These are phyloP conservation scores for Dothideomycetes sp. DNA, from an alignment of 2,329 filamentous ascomycete genomes.

Conservation along the genomic window DNA sequence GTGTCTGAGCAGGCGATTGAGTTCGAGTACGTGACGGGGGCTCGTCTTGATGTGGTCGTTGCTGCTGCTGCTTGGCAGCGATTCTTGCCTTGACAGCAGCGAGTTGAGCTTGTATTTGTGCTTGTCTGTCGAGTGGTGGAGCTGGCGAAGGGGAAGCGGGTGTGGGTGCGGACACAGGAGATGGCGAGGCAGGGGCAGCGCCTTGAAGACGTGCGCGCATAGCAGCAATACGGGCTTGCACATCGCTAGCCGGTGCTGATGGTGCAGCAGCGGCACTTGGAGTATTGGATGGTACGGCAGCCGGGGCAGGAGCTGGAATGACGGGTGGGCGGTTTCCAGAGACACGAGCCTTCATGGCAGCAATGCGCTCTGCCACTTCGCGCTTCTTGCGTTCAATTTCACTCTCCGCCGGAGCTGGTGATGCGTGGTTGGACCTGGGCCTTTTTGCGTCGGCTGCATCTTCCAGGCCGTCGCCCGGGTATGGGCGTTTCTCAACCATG, in stretches of 20 bases:
- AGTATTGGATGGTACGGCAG: slow-evolving; percentile 8
- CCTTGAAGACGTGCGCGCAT: slow-evolving; percentile 15
- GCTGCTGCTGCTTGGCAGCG: slow-evolving; percentile 23
- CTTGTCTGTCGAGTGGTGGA: slow-evolving; percentile 12
- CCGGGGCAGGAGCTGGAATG: slow-evolving; percentile 12
- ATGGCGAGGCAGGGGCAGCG: slow-evolving; percentile 10
- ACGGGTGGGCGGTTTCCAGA: slow-evolving; percentile 19
- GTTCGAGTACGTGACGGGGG: slow-evolving; percentile 2
- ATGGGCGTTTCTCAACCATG: slow-evolving; percentile 37
- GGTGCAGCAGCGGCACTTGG: slow-evolving; percentile 7
- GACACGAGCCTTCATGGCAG: slow-evolving; percentile 28
- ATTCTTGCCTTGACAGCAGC: slow-evolving; percentile 25
- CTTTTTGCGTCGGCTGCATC: slow-evolving; percentile 32
- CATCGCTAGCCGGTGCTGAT: slow-evolving; percentile 3
- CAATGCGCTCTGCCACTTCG: slow-evolving; percentile 26
- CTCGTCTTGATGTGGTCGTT: not conserved
- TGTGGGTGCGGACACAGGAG: slow-evolving; percentile 12
- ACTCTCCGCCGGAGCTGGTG: slow-evolving; percentile 23
- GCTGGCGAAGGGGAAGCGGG: slow-evolving; percentile 16
- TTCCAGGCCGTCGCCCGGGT: slow-evolving; percentile 27
- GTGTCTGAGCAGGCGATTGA: not conserved
- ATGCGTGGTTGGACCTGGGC: slow-evolving; percentile 29
- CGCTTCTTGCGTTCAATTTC: slow-evolving; percentile 26
- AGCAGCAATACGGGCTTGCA: slow-evolving; percentile 14
- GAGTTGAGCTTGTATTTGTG: slow-evolving; percentile 19